Percentiles rank a stretch among this genome's conserved stretches.
Evolutionary conservation across 1,284 basidiomycete genomes (phyloP).

Genomic region (Apiotrichum siamense): DNA sequence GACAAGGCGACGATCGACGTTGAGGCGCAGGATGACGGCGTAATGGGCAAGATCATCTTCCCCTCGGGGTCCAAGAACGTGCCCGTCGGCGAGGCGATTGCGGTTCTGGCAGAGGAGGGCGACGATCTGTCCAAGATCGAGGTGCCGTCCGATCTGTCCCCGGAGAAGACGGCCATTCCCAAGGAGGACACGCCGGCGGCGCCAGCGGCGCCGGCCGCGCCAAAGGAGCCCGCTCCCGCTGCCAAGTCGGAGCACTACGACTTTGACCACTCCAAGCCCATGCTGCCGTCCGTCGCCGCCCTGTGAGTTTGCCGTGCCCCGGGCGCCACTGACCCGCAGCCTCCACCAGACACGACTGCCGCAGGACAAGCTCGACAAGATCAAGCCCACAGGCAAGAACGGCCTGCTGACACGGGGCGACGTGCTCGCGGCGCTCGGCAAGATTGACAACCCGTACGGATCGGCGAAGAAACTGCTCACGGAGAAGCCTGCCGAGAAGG

Average conservation of each 20-base stretch:
- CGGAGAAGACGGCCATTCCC: conserved; percentile 39
- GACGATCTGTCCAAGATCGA: conserved; percentile 86
- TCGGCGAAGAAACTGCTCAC: conserved; percentile 66
- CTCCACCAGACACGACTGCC: conserved; percentile 39
- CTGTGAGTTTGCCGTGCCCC: conserved; percentile 33
- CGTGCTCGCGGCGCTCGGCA: conserved; percentile 71
- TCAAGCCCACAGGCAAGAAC: conserved; percentile 65
- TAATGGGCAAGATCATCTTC: conserved; percentile 85
- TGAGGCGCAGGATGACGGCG: conserved; percentile 95
- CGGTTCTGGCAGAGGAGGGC: conserved; percentile 90
- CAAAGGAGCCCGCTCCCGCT: conserved; percentile 2
- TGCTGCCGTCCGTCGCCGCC: conserved; percentile 43
- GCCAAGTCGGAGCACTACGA: conserved; percentile 8
- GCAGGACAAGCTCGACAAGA: conserved; percentile 46
- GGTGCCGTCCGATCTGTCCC: conserved; percentile 53
- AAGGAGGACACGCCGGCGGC: conserved; percentile 1
- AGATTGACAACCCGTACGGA: conserved; percentile 57
- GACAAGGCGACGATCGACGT: conserved; percentile 99
- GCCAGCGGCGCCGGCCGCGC: conserved; percentile 1
- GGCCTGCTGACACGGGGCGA: conserved; percentile 91
- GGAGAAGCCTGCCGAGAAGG: conserved; percentile 39
- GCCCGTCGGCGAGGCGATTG: conserved; percentile 80
- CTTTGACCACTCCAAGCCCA: conserved; percentile 33
- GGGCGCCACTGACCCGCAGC: conserved; percentile 20
- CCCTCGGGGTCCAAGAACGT: conserved; percentile 79